Evolutionary conservation across 2,329 filamentous ascomycete species (phyloP).

Genomic region (Beauveria australis): DNA sequence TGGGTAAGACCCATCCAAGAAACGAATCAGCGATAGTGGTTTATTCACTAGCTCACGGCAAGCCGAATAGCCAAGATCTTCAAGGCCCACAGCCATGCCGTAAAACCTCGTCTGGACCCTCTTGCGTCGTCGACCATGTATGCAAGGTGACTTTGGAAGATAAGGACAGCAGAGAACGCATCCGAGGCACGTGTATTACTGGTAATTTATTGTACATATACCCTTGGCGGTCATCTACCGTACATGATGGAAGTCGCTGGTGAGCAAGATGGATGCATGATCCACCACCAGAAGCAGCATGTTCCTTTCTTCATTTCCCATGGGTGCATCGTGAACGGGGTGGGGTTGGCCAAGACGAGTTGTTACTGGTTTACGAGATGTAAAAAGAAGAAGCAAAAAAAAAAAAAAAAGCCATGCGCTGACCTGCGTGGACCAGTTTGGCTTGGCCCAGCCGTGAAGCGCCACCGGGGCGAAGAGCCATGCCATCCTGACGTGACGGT

Average conservation of each 20-base stretch:
- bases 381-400: not conserved
- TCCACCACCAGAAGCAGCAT: not conserved
- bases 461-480: slow-evolving; percentile 2
- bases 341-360: not conserved
- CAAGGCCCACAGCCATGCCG: slow-evolving; percentile 4
- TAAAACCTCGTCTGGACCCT: not conserved
- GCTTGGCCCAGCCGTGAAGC: not conserved
- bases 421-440: not conserved
- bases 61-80: slow-evolving; percentile 6
- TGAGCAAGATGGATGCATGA: not conserved
- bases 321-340: not conserved
- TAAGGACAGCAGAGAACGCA: not conserved
- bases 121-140: not conserved
- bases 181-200: not conserved
- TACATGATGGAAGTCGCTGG: not conserved
- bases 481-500: not conserved
- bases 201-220: not conserved
- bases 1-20: not conserved
- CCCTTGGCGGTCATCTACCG: not conserved
- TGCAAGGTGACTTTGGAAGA: not conserved
- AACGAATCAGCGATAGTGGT: not conserved
- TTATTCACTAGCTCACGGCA: not conserved
- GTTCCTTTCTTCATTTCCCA: slow-evolving; percentile 3
- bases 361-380: not conserved
- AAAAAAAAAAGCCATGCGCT: not conserved